phyloP scores from a whole-genome alignment of 495 filamentous ascomycete genomes.

The Penicillium macrosclerotiorum region DNA sequence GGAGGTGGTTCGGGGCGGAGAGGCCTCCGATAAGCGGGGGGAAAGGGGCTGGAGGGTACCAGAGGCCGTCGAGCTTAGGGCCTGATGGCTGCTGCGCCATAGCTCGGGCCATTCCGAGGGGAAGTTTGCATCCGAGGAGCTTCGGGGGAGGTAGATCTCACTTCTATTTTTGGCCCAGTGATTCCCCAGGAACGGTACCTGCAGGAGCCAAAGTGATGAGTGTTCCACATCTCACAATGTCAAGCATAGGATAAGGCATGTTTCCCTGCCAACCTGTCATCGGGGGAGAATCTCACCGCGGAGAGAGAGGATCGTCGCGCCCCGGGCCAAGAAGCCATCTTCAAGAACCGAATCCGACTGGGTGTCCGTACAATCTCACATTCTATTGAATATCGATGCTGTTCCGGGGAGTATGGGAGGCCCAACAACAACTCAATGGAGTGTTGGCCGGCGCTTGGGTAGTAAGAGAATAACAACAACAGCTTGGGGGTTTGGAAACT shows the following conservation, averaged over 20 bases:
- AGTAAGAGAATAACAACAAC: too few species aligned
- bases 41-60: constrained; percentile 2
- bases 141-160: constrained; percentile 4
- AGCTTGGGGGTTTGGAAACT: too few species aligned
- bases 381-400: too few species aligned
- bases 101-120: not conserved
- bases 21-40: not conserved
- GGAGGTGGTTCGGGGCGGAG: not conserved
- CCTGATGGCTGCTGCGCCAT: not conserved
- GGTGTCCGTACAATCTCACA: too few species aligned
- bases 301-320: not conserved
- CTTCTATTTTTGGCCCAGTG: constrained; percentile 1
- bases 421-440: not conserved
- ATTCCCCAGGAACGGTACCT: constrained; percentile 3
- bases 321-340: constrained; percentile 17
- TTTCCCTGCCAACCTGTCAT: too few species aligned
- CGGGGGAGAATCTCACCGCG: too few species aligned
- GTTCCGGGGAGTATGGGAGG: too few species aligned
- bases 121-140: not conserved
- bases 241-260: too few species aligned
- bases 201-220: not conserved
- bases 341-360: too few species aligned
- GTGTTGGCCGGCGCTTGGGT: constrained; percentile 4
- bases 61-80: not conserved
- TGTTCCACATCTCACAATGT: too few species aligned